Conservation (phyloP, 352 stramenopile species). For the Phytopythium mirpurense region DNA sequence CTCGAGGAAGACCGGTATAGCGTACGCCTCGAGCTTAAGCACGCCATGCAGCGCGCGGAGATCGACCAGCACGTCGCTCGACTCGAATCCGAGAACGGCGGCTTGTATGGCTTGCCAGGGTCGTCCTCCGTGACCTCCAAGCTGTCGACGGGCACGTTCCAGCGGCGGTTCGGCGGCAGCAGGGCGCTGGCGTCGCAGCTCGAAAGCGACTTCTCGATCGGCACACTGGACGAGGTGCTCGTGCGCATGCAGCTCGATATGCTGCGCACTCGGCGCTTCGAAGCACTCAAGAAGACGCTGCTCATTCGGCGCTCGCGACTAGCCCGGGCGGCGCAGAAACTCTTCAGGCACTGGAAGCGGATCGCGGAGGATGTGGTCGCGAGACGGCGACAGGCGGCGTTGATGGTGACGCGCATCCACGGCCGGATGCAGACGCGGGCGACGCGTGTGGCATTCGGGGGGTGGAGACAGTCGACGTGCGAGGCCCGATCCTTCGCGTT, state of each 20-base stretch:
- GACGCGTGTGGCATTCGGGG: constrained; percentile 25
- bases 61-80: constrained; percentile 59
- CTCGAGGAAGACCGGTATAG: constrained; percentile 68
- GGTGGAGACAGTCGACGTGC: constrained; percentile 31
- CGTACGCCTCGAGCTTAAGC: constrained; percentile 55
- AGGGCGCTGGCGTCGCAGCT: background rate
- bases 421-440: constrained; percentile 28
- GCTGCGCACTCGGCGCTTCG: constrained; percentile 54
- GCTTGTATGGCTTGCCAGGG: background rate
- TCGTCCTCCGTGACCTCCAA: background rate
- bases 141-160: background rate
- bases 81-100: constrained; percentile 26
- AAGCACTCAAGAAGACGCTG: constrained; percentile 52
- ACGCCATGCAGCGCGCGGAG: constrained; percentile 47
- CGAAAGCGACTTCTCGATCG: constrained; percentile 38
- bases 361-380: constrained; percentile 20
- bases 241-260: constrained; percentile 62
- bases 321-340: constrained; percentile 21
- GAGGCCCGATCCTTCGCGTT: constrained; percentile 32
- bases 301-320: constrained; percentile 45
- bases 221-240: constrained; percentile 55
- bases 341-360: constrained; percentile 41
- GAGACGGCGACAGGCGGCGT: constrained; percentile 24
- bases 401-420: constrained; percentile 37
- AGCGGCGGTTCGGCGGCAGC: constrained; percentile 2